Evolutionary conservation across 106 monocot species (phyloP), one percentile per base, ranked within the genome.

Genomic region (Amphibolis antarctica): DNA sequence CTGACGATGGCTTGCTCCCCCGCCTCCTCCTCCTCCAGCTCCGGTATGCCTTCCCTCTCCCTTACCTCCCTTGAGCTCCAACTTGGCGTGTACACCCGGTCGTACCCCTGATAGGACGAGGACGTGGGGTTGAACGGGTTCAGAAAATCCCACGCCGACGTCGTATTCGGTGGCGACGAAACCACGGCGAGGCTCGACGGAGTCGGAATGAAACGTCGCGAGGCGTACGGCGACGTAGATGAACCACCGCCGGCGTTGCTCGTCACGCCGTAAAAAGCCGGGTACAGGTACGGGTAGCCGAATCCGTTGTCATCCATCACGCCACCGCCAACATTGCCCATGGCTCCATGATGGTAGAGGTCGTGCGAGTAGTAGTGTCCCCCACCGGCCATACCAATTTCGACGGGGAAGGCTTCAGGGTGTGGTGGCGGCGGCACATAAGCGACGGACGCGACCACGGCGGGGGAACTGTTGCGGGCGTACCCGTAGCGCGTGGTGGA

Each of bases 21-120:
- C 1, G 85, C 84, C 44, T 93, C 88, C 44, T 80, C 82, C 2
- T 44, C 48, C 65, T 94, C 93, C 49, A 99, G 77, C 21, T 99
- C 98, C 0, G 98, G 98, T 30, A 99, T 91, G 10, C 98, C 98
- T 66, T 99, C 98, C 58, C 82, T 82, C 19, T 99, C 91, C 64
- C 91, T 76, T 48, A 91, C 66, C 66, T 99, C 91, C 75, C 46
- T 81, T 0, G 87, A 91, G 71, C 77, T 88, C 74, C 84, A 54
- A 66, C 88, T 85, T 0, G 98, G 79, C 17, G 98, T 76, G 42
- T 91, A 85, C 7, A 71, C 3, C 54, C 71, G 71, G 60, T 77
- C 81, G 52, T 78, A 73, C 27, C 44, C 77, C 22, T 76, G 82
- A 26, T 71, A 82, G 7, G 67, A 82, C 12, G 64, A 12, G n/a